A percentile compares a stretch with the other conserved stretches of the same genome.
Evolutionary conservation across 163 green algal genomes (phyloP).

Genomic region (Trebouxia gelatinosa): DNA sequence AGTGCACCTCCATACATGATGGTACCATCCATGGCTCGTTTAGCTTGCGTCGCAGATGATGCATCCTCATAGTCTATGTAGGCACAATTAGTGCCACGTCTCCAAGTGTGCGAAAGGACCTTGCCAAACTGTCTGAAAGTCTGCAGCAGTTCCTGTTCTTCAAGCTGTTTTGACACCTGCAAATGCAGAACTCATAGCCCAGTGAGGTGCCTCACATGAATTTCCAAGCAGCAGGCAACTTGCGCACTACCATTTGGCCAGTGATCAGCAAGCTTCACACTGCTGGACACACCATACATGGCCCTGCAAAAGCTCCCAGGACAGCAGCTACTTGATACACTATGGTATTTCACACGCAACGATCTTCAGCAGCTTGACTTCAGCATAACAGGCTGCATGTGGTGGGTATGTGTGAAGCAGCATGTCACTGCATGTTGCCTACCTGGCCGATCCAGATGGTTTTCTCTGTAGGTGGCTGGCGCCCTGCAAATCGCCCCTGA

Average conservation of each 20-base stretch:
- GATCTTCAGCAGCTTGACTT: background rate
- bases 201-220: no score
- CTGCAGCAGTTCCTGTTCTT: background rate
- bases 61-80: conserved; percentile 13
- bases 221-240: no score
- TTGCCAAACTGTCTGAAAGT: conserved; percentile 7
- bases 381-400: background rate
- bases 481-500: background rate
- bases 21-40: conserved; percentile 19
- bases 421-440: background rate
- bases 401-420: background rate
- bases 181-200: no score
- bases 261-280: background rate
- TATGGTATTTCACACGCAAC: background rate
- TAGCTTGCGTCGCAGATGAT: background rate
- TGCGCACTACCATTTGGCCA: background rate
- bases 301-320: background rate
- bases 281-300: background rate
- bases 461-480: background rate
- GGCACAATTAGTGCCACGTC: background rate
- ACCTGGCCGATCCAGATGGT: conserved; percentile 30
- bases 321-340: background rate
- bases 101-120: background rate
- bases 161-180: no score
- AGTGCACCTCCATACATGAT: background rate